phyloP scores from a whole-genome alignment of 2,329 filamentous ascomycete genomes.

The Daldinia sp. region DNA sequence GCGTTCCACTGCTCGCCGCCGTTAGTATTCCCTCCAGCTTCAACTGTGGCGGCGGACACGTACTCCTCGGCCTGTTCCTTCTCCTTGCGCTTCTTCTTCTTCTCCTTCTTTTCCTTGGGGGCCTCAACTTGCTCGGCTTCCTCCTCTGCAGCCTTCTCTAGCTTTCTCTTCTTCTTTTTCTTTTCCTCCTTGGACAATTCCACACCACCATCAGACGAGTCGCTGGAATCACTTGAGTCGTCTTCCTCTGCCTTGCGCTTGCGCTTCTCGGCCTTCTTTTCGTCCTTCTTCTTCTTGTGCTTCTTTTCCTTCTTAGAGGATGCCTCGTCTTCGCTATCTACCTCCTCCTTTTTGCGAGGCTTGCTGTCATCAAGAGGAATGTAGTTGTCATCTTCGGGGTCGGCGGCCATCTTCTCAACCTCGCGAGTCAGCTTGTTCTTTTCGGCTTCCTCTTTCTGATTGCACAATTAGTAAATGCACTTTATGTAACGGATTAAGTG shows the following conservation, averaged over 20 bases:
- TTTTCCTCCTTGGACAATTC: slow-evolving; percentile 47
- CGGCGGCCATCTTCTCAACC: slow-evolving; percentile 37
- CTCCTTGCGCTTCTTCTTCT: slow-evolving; percentile 47
- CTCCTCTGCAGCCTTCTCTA: slow-evolving; percentile 5
- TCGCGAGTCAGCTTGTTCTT: slow-evolving; percentile 45
- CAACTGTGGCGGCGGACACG: slow-evolving; percentile 43
- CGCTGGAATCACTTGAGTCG: slow-evolving; percentile 30
- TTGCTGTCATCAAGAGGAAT: slow-evolving; percentile 40
- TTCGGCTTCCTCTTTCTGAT: slow-evolving; percentile 46
- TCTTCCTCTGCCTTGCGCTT: slow-evolving; percentile 46
- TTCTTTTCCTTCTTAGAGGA: slow-evolving; percentile 43
- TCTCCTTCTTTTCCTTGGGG: slow-evolving; percentile 46
- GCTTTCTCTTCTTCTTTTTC: slow-evolving; percentile 47
- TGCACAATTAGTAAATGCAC: slow-evolving; percentile 22
- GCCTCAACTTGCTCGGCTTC: slow-evolving; percentile 42
- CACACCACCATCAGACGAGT: slow-evolving; percentile 25
- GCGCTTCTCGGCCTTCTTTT: slow-evolving; percentile 55
- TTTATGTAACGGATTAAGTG: no score
- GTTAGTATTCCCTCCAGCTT: slow-evolving; percentile 42
- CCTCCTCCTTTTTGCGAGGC: slow-evolving; percentile 27
- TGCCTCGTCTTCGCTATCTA: slow-evolving; percentile 25
- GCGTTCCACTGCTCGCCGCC: slow-evolving; percentile 65
- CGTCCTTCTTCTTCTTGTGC: slow-evolving; percentile 51
- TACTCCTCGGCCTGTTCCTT: slow-evolving; percentile 45
- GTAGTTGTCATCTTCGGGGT: slow-evolving; percentile 43